Base-by-base conservation (phyloP, 202 grass and related monocot genomes). In the Panicum virgatum region DNA sequence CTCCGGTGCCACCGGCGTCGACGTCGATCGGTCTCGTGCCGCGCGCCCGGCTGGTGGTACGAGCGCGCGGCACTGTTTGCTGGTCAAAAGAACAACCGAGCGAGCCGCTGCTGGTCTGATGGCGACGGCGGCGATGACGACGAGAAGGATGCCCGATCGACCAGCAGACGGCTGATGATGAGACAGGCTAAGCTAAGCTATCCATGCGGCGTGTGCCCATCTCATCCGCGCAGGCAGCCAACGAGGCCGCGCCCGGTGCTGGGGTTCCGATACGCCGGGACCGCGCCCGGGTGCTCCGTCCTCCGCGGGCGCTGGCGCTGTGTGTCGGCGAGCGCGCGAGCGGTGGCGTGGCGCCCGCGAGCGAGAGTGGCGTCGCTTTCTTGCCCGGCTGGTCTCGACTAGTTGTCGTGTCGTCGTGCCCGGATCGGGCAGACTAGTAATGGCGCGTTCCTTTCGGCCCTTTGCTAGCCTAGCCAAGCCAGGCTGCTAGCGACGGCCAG, bases 351-450 rank as follows among this genome's bases (percentile, higher is more conserved):
- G 72, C 59, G 13, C 11, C 44, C n/a, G 61, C 30, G 27, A 14
- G 44, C n/a, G 61, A 20, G 26, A 20, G 44, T 63, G 69, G 30
- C 80, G 71, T 83, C 71, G 71, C 81, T 75, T 13, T 83, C 70
- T 43, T 43, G 34, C 36, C 11, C 60, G 47, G 70, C 46, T 73
- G 68, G 80, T 73, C 30, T 51, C 81, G 12, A 65, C 81, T 22
- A 32, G 46, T 22, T 44, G 76, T 79, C 74, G 40, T 77, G 79
- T 51, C 48, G 81, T 56, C 71, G 71, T 76, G 71, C 46, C 81
- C 5, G 70, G 34, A 53, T 62, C 69, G 29, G 7, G 45, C 44
- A 44, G 19, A 18, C 47, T 15, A 19, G 34, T 20, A 23, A 61
- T 20, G 69, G 20, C 60, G 1, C 15, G 70, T 65, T 18, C 32